Conservation (phyloP, 257 asterid species). For the Nyctanthes arbortristis region DNA sequence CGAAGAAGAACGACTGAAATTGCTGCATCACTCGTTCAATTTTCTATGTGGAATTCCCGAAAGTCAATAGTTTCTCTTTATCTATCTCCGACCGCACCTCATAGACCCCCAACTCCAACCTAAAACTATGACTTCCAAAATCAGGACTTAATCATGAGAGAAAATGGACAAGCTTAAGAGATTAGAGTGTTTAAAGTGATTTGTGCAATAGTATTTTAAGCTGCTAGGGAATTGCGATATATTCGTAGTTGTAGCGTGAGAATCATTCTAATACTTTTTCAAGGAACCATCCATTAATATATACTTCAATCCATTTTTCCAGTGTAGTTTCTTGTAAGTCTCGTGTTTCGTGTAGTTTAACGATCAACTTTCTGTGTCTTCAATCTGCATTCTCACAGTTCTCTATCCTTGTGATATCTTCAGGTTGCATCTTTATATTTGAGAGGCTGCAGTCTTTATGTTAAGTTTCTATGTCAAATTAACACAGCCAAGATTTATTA, state of each 20-base stretch:
- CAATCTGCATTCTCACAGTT: background rate
- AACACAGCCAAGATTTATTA: background rate
- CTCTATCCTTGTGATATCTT: background rate
- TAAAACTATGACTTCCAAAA: background rate
- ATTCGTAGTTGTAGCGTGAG: no score
- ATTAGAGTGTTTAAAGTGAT: conserved; percentile 15
- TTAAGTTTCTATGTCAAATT: background rate
- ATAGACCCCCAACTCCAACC: no score
- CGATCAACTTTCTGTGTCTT: background rate
- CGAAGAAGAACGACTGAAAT: background rate
- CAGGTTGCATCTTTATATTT: background rate
- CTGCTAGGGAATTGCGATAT: no score
- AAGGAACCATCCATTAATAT: background rate
- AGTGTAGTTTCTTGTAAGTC: background rate
- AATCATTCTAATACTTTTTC: no score
- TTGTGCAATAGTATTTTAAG: background rate
- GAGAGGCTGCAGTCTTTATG: background rate
- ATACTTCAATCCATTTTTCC: background rate
- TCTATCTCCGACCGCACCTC: background rate
- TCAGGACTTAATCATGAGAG: no score
- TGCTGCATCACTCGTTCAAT: background rate
- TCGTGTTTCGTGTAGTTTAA: background rate
- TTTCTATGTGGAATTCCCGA: background rate
- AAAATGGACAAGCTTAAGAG: no score
- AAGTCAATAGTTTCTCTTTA: background rate